phyloP scores from a whole-genome alignment of 257 asterid genomes.

The Craterostigma plantagineum region DNA sequence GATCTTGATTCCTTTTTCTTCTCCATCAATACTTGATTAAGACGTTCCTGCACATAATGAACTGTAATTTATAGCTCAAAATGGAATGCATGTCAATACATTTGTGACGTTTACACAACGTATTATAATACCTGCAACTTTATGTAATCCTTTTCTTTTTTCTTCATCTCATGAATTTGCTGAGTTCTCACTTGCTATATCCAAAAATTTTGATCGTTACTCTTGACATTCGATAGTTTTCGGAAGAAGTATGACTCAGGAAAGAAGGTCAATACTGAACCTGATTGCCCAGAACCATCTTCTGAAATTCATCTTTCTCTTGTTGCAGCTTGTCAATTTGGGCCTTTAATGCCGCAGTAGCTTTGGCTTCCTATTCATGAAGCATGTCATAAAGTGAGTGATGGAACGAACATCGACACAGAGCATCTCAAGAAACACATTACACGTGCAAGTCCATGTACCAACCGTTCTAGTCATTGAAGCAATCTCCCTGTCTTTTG shows the following conservation, averaged over 20 bases:
- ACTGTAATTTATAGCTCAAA: background rate
- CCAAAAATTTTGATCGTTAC: background rate
- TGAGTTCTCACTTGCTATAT: slow-evolving; percentile 91
- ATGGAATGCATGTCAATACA: background rate
- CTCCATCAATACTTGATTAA: slow-evolving; percentile 87
- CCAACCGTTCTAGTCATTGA: slow-evolving; percentile 81
- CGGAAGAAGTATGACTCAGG: too few relatives aligned
- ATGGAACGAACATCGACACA: too few relatives aligned
- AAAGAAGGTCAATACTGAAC: slow-evolving; percentile 15
- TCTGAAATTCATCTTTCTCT: slow-evolving; percentile 47
- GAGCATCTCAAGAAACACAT: too few relatives aligned
- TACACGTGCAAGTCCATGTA: background rate
- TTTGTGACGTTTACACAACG: background rate
- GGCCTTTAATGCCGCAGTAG: slow-evolving; percentile 39
- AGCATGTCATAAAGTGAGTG: background rate
- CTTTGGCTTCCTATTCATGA: slow-evolving; percentile 62
- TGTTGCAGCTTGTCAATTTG: slow-evolving; percentile 51
- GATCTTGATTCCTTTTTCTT: slow-evolving; percentile 96
- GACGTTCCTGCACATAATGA: slow-evolving; percentile 45
- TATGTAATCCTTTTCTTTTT: slow-evolving; percentile 75
- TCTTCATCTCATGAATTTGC: slow-evolving; percentile 90
- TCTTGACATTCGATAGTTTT: too few relatives aligned
- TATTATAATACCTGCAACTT: slow-evolving; percentile 48
- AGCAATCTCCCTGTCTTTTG: slow-evolving; percentile 91
- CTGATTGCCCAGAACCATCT: slow-evolving; percentile 60